These are phyloP conservation scores for Oryza brachyantha DNA, from an alignment of 176 grass and related monocot species.

Conservation along the genomic window DNA sequence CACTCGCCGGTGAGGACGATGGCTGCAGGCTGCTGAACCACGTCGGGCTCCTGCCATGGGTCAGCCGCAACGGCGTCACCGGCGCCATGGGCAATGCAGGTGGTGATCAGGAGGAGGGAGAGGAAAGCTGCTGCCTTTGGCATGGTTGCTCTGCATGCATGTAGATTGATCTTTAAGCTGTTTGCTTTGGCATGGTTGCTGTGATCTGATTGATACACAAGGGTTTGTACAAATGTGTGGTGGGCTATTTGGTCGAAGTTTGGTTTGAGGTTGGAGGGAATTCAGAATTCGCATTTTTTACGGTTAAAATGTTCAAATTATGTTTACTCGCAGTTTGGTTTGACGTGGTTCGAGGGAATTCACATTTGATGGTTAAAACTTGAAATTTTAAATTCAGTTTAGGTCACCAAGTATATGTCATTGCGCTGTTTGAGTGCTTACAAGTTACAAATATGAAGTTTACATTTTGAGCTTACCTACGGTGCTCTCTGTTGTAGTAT, in stretches of 20 bases:
- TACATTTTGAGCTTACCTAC: no score
- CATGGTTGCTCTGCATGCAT: constrained; percentile 18
- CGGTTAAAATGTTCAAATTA: not conserved
- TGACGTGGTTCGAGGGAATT: constrained; percentile 20
- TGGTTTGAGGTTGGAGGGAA: constrained; percentile 30
- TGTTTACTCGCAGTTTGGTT: constrained; percentile 27
- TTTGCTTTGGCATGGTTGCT: not conserved
- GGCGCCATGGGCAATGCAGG: not conserved
- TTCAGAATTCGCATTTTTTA: not conserved
- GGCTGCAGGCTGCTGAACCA: no score
- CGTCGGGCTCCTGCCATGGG: constrained; percentile 28
- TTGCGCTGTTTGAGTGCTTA: not conserved
- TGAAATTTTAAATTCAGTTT: not conserved
- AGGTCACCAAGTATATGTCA: not conserved
- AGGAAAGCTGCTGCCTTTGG: not conserved
- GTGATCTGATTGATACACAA: not conserved
- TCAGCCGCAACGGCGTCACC: not conserved
- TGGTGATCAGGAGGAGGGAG: not conserved
- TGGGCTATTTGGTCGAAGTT: constrained; percentile 35
- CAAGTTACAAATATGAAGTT: no score
- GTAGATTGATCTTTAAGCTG: constrained; percentile 11
- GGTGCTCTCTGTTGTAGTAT: no score
- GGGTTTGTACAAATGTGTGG: constrained; percentile 19
- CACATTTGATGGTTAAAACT: not conserved
- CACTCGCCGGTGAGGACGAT: constrained; percentile 40